Conservation (phyloP, 2,329 filamentous ascomycete species). For the Verticillium zaregamsianum region DNA sequence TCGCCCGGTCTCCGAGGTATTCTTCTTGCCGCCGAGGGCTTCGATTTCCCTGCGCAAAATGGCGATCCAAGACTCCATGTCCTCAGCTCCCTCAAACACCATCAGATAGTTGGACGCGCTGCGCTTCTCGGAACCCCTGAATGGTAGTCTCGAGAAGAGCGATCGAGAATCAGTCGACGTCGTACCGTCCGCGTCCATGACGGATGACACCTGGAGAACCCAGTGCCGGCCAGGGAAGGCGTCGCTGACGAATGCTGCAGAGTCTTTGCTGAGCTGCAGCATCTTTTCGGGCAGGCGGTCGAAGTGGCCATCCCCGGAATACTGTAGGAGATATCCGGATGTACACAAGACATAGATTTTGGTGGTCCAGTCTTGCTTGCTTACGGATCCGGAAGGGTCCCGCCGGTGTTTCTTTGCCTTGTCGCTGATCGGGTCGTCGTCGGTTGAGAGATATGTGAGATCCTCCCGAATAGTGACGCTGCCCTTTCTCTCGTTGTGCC, state of each 20-base stretch:
- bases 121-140: conserved; percentile 53
- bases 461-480: conserved; percentile 31
- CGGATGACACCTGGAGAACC: conserved; percentile 71
- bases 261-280: conserved; percentile 67
- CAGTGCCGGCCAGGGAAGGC: conserved; percentile 75
- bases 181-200: conserved; percentile 54
- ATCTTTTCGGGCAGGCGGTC: conserved; percentile 72
- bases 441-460: conserved; percentile 21
- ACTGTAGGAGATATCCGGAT: conserved; percentile 71
- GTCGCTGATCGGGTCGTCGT: conserved; percentile 22
- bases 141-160: conserved; percentile 60
- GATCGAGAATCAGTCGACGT: conserved; percentile 51
- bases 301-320: conserved; percentile 64
- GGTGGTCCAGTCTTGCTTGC: conserved; percentile 59
- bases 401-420: conserved; percentile 13
- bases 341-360: conserved; percentile 71
- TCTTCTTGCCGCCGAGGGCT: conserved; percentile 61
- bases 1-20: conserved; percentile 55
- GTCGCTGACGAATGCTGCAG: conserved; percentile 76
- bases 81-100: conserved; percentile 66
- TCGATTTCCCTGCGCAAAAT: conserved; percentile 67
- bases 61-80: conserved; percentile 74
- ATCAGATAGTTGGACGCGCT: conserved; percentile 63
- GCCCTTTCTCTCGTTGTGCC: conserved; percentile 50
- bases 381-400: conserved; percentile 22